Base-by-base conservation (phyloP, 108 stramenopile genomes). In the Nitzschia sp. region DNA sequence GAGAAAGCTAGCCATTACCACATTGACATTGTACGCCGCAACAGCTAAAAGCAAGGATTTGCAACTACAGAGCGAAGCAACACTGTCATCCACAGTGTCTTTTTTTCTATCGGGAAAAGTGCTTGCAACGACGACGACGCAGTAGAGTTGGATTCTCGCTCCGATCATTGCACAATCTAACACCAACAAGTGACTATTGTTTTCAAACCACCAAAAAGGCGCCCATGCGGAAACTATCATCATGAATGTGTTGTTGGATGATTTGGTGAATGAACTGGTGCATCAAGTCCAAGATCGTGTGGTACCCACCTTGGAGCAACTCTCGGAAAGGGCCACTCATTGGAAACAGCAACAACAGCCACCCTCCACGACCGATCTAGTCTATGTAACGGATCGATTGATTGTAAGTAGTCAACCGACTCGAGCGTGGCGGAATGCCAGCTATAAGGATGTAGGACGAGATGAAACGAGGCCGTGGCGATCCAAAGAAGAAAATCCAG, bases 331-430 rank as follows among this genome's bases (percentile, higher is more conserved):
- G 18, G 66, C 66, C 5, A 54, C 51, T 17, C 23, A 67, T 13
- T 17, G 4, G 17, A 3, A 24, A 8, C 19, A 28, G 15, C 47
- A n/a, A 15, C 46, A 13, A 30, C 27, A 46, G 11, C 71, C 60
- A 24, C 53, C 71, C 8, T 29, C 49, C 5, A 47, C 66, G 55
- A 60, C 81, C 21, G 88, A 89, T 71, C 64, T 89, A 21, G 25
- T 79, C 30, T 89, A 86, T 67, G 69, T 89, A 15, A 86, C 88
- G 15, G 78, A 83, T 48, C 71, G 76, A 54, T 68, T 89, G 18
- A 71, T 89, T 33, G 87, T 80, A 25, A 79, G 78, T 71, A 82
- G 77, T 62, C 79, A 82, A 34, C 83, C 72, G 25, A 57, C 77
- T 38, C 13, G 23, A 6, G 51, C 63, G 30, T 48, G 35, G 33